Evolutionary conservation across 2,329 filamentous ascomycete genomes (phyloP).

Genomic region (Capronia epimyces): DNA sequence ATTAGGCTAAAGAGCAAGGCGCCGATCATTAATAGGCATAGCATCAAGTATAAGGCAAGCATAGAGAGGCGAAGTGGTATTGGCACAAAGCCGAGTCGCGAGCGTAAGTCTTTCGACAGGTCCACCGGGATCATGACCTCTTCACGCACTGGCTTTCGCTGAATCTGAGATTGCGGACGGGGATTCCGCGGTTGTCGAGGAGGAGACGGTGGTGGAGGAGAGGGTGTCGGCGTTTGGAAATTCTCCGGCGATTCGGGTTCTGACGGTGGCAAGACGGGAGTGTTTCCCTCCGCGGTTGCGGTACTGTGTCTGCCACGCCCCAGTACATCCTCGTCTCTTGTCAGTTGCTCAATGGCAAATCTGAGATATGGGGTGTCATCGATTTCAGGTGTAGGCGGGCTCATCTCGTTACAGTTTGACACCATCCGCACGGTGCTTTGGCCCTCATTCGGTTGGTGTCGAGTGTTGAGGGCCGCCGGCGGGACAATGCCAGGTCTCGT

Average conservation of each 20-base stretch:
- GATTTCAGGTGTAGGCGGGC: constrained; percentile 63
- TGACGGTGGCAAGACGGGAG: constrained; percentile 3
- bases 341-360: constrained; percentile 83
- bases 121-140: constrained; percentile 39
- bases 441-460: constrained; percentile 23
- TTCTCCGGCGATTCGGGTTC: not conserved
- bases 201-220: constrained; percentile 16
- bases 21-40: constrained; percentile 65
- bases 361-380: constrained; percentile 85
- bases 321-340: constrained; percentile 61
- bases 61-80: constrained; percentile 62
- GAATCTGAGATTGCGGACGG: constrained; percentile 12
- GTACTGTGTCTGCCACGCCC: constrained; percentile 51
- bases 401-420: constrained; percentile 32
- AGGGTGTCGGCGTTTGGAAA: constrained; percentile 9
- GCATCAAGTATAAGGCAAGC: constrained; percentile 54
- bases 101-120: constrained; percentile 40
- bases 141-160: constrained; percentile 15
- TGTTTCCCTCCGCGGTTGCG: constrained; percentile 17
- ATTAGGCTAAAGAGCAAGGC: constrained; percentile 68
- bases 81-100: constrained; percentile 64
- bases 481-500: constrained; percentile 19
- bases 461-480: constrained; percentile 24
- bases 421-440: constrained; percentile 30
- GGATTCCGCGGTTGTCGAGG: constrained; percentile 11